Evolutionary conservation across 2,329 filamentous ascomycete species (phyloP).

Genomic region (Aspergillus oerlinghausenensis): DNA sequence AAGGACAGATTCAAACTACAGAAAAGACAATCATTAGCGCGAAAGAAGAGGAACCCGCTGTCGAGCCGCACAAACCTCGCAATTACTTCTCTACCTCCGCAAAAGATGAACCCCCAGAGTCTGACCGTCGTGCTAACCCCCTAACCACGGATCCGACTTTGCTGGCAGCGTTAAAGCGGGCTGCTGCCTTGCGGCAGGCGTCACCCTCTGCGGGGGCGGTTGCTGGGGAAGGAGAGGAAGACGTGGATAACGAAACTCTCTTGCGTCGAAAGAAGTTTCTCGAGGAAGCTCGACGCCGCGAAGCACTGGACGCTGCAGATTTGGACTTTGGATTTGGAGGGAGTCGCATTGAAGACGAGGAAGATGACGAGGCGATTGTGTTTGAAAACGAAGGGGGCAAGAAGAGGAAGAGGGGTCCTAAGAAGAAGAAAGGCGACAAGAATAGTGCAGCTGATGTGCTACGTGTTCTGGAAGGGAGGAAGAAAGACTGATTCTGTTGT

Average conservation of each 20-base stretch:
- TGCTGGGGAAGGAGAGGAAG: conserved; percentile 36
- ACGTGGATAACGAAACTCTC: conserved; percentile 57
- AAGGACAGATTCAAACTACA: conserved; percentile 7
- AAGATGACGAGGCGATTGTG: conserved; percentile 68
- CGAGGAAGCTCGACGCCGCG: conserved; percentile 50
- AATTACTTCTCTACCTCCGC: conserved; percentile 43
- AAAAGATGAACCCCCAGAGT: conserved; percentile 50
- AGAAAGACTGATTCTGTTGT: conserved; percentile 30
- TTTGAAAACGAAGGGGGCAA: conserved; percentile 45
- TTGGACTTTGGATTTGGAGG: conserved; percentile 93
- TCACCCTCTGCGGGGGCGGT: conserved; percentile 36
- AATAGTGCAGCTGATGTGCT: conserved; percentile 76
- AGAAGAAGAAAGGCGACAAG: conserved; percentile 50
- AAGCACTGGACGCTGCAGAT: conserved; percentile 79
- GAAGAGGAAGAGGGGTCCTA: conserved; percentile 52
- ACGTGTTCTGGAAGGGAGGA: conserved; percentile 66
- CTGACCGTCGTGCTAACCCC: conserved; percentile 32
- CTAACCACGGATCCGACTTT: conserved; percentile 69
- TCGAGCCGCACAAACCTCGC: conserved; percentile 35
- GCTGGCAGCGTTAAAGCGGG: conserved; percentile 79
- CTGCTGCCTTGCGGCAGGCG: conserved; percentile 57
- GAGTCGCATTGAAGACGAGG: conserved; percentile 81
- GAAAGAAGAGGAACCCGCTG: conserved; percentile 9
- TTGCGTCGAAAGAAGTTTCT: conserved; percentile 72
- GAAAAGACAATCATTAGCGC: conserved; percentile 4